Conservation (phyloP, 1,284 basidiomycete genomes). For the Albatrellus sp. region DNA sequence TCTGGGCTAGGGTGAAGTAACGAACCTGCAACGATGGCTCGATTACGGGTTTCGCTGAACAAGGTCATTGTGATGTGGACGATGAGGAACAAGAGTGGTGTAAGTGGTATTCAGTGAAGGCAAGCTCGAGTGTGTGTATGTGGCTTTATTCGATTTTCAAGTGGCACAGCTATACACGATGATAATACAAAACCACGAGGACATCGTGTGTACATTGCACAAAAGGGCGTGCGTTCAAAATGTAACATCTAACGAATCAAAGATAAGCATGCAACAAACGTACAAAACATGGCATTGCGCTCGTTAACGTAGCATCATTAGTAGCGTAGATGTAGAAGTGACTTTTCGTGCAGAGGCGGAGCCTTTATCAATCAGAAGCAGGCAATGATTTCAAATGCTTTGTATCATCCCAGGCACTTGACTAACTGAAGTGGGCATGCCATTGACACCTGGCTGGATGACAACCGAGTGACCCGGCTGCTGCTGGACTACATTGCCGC, state of each 20-base stretch:
- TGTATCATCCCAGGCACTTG: constrained; percentile 38
- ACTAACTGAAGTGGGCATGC: constrained; percentile 46
- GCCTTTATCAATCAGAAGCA: background rate
- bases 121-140: too few relatives aligned
- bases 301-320: background rate
- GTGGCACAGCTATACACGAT: background rate
- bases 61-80: constrained; percentile 15
- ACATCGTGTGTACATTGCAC: constrained; percentile 5
- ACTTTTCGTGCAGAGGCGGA: background rate
- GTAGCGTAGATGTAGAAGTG: background rate
- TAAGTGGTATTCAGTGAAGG: too few relatives aligned
- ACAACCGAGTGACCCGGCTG: constrained; percentile 54
- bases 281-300: background rate
- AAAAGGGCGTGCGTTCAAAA: constrained; percentile 6
- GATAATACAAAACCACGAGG: constrained; percentile 7
- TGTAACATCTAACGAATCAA: constrained; percentile 9
- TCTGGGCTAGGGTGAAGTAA: constrained; percentile 22
- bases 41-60: constrained; percentile 15
- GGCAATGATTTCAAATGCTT: background rate
- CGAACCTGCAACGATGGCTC: constrained; percentile 13
- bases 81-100: background rate
- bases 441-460: constrained; percentile 54
- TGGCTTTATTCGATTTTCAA: background rate
- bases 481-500: constrained; percentile 29
- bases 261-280: background rate